phyloP scores from a whole-genome alignment of 1,284 basidiomycete species.

The Trichosporon inkin region DNA sequence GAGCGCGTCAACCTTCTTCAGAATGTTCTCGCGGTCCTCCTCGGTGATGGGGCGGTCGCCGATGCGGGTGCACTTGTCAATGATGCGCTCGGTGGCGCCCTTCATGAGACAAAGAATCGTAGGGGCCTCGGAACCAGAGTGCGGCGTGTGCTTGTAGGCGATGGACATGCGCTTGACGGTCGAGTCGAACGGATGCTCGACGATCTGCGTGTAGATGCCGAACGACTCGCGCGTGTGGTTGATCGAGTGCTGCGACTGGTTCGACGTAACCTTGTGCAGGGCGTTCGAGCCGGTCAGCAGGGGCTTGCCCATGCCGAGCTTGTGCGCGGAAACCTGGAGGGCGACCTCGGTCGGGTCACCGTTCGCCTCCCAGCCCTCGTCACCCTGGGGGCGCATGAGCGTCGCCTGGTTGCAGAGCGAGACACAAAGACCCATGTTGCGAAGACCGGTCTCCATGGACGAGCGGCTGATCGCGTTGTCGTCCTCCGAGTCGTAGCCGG shows the following conservation, averaged over 20 bases:
- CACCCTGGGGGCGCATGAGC: conserved; percentile 43
- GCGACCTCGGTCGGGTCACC: conserved; percentile 67
- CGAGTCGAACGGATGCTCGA: conserved; percentile 60
- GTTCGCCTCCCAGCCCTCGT: conserved; percentile 60
- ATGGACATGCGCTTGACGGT: conserved; percentile 62
- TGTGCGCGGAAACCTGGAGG: conserved; percentile 62
- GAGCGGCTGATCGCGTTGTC: conserved; percentile 35
- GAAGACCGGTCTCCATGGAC: conserved; percentile 38
- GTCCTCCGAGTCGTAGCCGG: conserved; percentile 12
- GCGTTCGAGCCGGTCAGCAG: conserved; percentile 42
- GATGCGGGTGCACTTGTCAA: conserved; percentile 55
- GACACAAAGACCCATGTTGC: conserved; percentile 51
- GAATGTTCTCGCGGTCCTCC: conserved; percentile 49
- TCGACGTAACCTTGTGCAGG: conserved; percentile 10
- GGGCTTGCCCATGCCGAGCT: conserved; percentile 51
- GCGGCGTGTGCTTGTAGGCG: conserved; percentile 47
- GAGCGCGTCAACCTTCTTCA: conserved; percentile 55
- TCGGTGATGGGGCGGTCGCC: conserved; percentile 36
- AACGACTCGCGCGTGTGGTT: conserved; percentile 12
- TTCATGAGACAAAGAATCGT: conserved; percentile 53
- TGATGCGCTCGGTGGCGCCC: conserved; percentile 62
- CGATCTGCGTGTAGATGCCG: conserved; percentile 41
- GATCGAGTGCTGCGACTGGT: conserved; percentile 20
- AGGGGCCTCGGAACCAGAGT: conserved; percentile 13
- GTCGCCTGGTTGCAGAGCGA: conserved; percentile 54